Percentiles rank a stretch among this genome's conserved stretches.
Conservation (phyloP, 768 basidiomycete species). For the Pulveroboletus sp. region DNA sequence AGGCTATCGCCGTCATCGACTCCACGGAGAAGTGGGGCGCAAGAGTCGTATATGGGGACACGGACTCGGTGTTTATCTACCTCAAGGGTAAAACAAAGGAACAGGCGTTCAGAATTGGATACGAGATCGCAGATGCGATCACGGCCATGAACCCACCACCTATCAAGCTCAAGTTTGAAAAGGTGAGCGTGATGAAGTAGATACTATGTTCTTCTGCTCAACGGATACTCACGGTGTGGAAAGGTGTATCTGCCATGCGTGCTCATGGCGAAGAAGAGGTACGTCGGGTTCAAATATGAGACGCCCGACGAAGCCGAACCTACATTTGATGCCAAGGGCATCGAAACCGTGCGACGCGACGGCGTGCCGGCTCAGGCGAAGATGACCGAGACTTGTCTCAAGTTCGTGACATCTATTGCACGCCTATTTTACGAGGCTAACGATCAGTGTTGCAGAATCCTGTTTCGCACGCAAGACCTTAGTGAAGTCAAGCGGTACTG, state of each 20-base stretch:
- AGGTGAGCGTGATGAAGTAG: conserved; percentile 44
- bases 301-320: conserved; percentile 73
- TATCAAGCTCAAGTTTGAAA: conserved; percentile 96
- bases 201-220: not conserved
- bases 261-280: conserved; percentile 97
- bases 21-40: conserved; percentile 82
- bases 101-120: conserved; percentile 87
- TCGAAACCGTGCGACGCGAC: conserved; percentile 93
- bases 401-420: conserved; percentile 45
- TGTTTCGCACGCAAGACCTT: conserved; percentile 88
- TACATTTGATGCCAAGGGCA: conserved; percentile 93
- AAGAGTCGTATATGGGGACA: conserved; percentile 94
- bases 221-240: not conserved
- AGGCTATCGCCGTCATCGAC: conserved; percentile 85
- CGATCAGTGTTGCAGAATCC: conserved; percentile 51
- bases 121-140: conserved; percentile 87
- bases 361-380: conserved; percentile 88
- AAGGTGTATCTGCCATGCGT: conserved; percentile 94
- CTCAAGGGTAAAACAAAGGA: conserved; percentile 89
- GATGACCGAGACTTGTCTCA: conserved; percentile 86
- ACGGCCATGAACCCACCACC: conserved; percentile 86
- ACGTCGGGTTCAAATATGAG: conserved; percentile 97
- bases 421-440: not conserved
- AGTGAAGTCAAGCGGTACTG: conserved; percentile 89
- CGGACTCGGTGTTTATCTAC: conserved; percentile 91